A percentile compares a stretch with the other conserved stretches of the same genome.
phyloP scores from a whole-genome alignment of 2,329 filamentous ascomycete species.

The Sphaerostilbella broomeana region DNA sequence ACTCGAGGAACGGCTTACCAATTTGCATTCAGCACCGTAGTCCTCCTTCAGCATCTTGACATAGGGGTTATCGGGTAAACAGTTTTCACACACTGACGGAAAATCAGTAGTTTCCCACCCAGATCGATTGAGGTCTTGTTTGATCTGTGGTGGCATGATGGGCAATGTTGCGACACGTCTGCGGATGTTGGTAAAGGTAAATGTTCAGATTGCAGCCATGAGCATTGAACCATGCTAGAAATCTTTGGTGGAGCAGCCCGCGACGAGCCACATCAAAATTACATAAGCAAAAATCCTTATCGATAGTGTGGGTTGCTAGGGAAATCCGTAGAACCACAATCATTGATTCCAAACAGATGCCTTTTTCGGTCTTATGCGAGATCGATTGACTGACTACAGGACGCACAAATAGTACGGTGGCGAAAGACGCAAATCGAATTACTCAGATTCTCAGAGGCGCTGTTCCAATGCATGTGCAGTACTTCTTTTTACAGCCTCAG shows the following conservation, averaged over 20 bases:
- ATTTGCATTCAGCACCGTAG: conserved; percentile 78
- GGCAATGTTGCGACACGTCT: conserved; percentile 4
- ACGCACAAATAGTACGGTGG: too few relatives aligned
- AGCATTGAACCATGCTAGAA: too few relatives aligned
- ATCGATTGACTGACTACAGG: too few relatives aligned
- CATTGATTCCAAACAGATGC: too few relatives aligned
- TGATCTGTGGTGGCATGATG: conserved; percentile 81
- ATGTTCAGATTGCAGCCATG: too few relatives aligned
- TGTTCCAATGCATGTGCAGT: too few relatives aligned
- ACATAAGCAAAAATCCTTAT: conserved; percentile 11
- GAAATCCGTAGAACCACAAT: too few relatives aligned
- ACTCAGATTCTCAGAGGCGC: too few relatives aligned
- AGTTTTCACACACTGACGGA: conserved; percentile 84
- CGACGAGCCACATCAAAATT: conserved; percentile 6
- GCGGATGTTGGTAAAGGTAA: neutral
- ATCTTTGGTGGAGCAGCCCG: conserved; percentile 2
- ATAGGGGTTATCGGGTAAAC: conserved; percentile 91
- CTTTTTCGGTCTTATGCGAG: too few relatives aligned
- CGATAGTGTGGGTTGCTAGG: too few relatives aligned
- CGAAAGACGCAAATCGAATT: too few relatives aligned
- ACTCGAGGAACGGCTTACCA: conserved; percentile 29
- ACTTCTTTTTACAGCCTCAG: too few relatives aligned
- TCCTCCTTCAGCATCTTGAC: conserved; percentile 99
- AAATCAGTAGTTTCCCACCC: conserved; percentile 95
- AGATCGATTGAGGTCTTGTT: conserved; percentile 89